Conservation (phyloP, 331 rosid species). For the Ulmus americana region DNA sequence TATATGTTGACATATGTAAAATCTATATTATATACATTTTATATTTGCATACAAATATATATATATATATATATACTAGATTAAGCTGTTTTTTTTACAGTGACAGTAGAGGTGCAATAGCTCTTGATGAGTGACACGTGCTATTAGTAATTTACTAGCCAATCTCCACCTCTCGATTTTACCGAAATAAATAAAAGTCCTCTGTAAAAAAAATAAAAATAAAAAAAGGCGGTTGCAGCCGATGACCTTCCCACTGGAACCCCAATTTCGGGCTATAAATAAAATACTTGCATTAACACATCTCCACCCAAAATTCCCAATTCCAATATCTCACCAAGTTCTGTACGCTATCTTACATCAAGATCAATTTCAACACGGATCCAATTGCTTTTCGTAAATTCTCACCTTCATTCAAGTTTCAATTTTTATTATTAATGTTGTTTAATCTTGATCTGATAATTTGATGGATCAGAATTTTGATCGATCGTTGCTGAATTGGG, state of each 20-base stretch:
- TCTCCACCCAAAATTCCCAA: background rate
- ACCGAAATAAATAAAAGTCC: too few relatives aligned
- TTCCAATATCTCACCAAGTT: background rate
- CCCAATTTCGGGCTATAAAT: background rate
- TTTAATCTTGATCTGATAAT: slow-evolving; percentile 16
- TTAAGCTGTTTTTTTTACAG: too few relatives aligned
- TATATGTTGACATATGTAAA: too few relatives aligned
- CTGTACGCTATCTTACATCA: slow-evolving; percentile 20
- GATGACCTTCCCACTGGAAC: background rate
- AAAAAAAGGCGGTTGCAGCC: too few relatives aligned
- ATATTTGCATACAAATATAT: too few relatives aligned
- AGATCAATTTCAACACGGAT: slow-evolving; percentile 27
- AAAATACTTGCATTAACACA: background rate
- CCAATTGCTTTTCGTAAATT: slow-evolving; percentile 37
- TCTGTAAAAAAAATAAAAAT: too few relatives aligned
- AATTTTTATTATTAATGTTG: background rate
- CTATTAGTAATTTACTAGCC: too few relatives aligned
- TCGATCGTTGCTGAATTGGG: slow-evolving; percentile 26
- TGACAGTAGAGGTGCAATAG: too few relatives aligned
- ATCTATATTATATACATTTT: too few relatives aligned
- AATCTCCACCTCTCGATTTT: too few relatives aligned
- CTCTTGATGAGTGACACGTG: too few relatives aligned
- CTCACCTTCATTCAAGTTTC: slow-evolving; percentile 18
- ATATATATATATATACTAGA: too few relatives aligned
- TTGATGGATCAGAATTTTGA: slow-evolving; percentile 19